Percentiles rank a stretch among this genome's conserved stretches.
These are phyloP conservation scores for Pseudocercospora crystallina DNA, from an alignment of 2,329 filamentous ascomycete species.

Conservation along the genomic window DNA sequence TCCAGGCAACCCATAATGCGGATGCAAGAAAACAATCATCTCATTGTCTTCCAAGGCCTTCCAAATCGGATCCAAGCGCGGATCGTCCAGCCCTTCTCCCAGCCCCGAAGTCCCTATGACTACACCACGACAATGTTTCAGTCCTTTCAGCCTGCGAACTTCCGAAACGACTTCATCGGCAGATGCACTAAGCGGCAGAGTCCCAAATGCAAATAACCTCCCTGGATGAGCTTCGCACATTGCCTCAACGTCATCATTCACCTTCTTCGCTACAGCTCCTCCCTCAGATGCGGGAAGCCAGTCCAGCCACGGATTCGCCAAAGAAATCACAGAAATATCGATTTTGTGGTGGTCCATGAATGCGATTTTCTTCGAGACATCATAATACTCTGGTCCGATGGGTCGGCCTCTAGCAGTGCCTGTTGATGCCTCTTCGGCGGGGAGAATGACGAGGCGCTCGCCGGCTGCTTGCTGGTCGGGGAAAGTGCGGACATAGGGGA, in stretches of 20 bases:
- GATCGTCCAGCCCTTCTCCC: conserved; percentile 78
- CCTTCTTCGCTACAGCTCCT: conserved; percentile 60
- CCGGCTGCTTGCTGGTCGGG: conserved; percentile 49
- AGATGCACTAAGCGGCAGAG: conserved; percentile 73
- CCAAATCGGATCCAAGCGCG: conserved; percentile 69
- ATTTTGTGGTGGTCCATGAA: conserved; percentile 89
- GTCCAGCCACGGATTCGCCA: conserved; percentile 93
- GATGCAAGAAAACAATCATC: conserved; percentile 79
- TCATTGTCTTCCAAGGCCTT: conserved; percentile 63
- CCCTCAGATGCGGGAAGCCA: conserved; percentile 67
- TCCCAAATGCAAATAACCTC: conserved; percentile 78
- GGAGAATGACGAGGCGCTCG: conserved; percentile 55
- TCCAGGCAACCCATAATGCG: conserved; percentile 83
- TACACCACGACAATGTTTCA: conserved; percentile 75
- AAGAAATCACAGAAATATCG: conserved; percentile 77
- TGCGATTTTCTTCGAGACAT: conserved; percentile 72
- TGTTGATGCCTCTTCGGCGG: conserved; percentile 29
- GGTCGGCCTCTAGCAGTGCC: conserved; percentile 67
- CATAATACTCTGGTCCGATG: conserved; percentile 79
- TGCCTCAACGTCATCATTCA: conserved; percentile 75
- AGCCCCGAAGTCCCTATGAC: conserved; percentile 84
- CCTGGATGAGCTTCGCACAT: conserved; percentile 68
- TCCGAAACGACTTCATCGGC: conserved; percentile 61
- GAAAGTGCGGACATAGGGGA: conserved; percentile 72
- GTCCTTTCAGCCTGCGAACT: conserved; percentile 59